Evolutionary conservation across 23 red algal genomes (phyloP).

Genomic region (Pyropia haitanensis): DNA sequence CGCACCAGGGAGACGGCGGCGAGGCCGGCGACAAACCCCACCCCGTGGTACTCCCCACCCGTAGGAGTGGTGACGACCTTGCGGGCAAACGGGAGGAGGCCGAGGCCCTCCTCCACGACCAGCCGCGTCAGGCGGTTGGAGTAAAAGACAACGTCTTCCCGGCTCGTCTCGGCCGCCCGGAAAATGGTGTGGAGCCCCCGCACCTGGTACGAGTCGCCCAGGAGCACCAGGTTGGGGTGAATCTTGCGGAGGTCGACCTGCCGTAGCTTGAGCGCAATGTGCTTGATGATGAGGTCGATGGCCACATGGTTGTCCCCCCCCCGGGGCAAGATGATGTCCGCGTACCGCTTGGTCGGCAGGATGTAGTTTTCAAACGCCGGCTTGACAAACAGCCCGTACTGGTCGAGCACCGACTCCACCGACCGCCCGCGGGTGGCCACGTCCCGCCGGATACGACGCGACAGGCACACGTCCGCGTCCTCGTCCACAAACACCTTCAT

Average conservation of each 20-base stretch:
- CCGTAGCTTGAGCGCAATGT: slow-evolving; percentile 83
- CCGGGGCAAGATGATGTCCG: slow-evolving; percentile 92
- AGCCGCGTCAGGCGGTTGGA: slow-evolving; percentile 90
- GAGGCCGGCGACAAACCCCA: slow-evolving; percentile 54
- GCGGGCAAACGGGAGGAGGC: slow-evolving; percentile 78
- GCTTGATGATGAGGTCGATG: slow-evolving; percentile 95
- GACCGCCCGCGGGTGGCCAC: slow-evolving; percentile 42
- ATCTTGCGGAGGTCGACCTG: slow-evolving; percentile 78
- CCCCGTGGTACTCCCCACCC: slow-evolving; percentile 66
- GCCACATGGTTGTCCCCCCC: slow-evolving; percentile 89
- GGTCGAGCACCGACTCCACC: slow-evolving; percentile 64
- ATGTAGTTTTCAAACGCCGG: slow-evolving; percentile 83
- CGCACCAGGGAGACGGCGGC: slow-evolving; percentile 71
- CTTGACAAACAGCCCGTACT: slow-evolving; percentile 95
- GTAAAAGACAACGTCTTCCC: slow-evolving; percentile 97
- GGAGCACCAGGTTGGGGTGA: slow-evolving; percentile 67
- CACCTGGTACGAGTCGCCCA: slow-evolving; percentile 73
- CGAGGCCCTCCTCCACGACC: slow-evolving; percentile 73
- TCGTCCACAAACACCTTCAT: slow-evolving; percentile 99
- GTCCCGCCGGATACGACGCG: slow-evolving; percentile 73
- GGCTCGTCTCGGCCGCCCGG: slow-evolving; percentile 29
- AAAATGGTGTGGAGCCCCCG: slow-evolving; percentile 89
- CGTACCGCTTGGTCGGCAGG: slow-evolving; percentile 83
- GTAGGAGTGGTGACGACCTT: slow-evolving; percentile 68
- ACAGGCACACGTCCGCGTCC: slow-evolving; percentile 91